Evolutionary conservation across 2,329 filamentous ascomycete species (phyloP), one percentile per base, ranked within the genome.

Genomic region (Emmonsia crescens): DNA sequence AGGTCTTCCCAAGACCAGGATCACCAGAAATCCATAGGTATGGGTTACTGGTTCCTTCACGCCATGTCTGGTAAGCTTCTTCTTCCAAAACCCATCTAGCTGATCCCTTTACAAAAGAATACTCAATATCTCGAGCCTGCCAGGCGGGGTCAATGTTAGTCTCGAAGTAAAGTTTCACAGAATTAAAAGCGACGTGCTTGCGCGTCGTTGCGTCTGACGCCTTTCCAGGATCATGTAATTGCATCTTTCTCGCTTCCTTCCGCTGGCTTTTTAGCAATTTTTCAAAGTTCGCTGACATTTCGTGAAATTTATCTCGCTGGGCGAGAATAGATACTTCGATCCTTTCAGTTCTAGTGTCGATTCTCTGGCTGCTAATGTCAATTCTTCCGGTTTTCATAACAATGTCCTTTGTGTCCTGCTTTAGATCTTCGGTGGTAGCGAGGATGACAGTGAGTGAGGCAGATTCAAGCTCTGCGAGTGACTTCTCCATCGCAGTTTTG

Each of bases 41-140:
- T 24, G 51, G 51, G 31, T 54, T 54, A 33, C 16, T 24, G 27
- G 8, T 21, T 4, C 51, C 51, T 54, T 54, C 51, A 21, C 51
- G 51, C 51, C 51, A 54, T 36, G 10, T 4, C 31, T 54, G 51
- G 31, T 54, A 54, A 33, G 51, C 51, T 36, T 36, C 27, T 36
- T 38, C 51, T 21, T 54, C 51, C 19, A 54, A 54, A 33, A 54
- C 31, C 51, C 51, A 54, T 36, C 9, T 38, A 24, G 31, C 51
- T 54, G 51, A 38, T 19, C 51, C 51, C 31, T 21, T 54, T 54
- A 54, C 51, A 54, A 38, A 54, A 36, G 51, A 54, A 21, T 54
- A 54, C 19, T 54, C 51, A n/a, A 54, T 54, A 36, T 54, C 51
- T 36, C 51, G 51, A 36, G 51, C 31, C 51, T 54, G 51, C 51